A percentile compares a stretch with the other conserved stretches of the same genome.
Conservation (phyloP, 2,329 filamentous ascomycete genomes). For the Claviceps arundinis region DNA sequence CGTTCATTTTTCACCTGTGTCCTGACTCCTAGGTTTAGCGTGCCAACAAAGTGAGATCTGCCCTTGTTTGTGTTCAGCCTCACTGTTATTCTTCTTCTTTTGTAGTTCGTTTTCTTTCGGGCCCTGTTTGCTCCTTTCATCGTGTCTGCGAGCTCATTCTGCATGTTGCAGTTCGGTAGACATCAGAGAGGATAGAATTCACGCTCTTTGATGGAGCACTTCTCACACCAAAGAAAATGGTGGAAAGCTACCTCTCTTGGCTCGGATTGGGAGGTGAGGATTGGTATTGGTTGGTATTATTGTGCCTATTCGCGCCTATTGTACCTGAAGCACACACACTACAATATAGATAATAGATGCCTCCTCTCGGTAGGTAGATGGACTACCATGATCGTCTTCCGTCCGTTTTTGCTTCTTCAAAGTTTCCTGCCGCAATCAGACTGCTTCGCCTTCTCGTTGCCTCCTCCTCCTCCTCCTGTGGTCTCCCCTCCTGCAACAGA, state of each 20-base stretch:
- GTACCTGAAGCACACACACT: too few relatives aligned
- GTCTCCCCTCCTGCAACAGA: neutral
- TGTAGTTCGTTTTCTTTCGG: neutral
- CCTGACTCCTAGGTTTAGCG: too few relatives aligned
- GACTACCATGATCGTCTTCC: conserved; percentile 14
- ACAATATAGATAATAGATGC: too few relatives aligned
- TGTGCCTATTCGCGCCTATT: neutral
- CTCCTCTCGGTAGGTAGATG: neutral
- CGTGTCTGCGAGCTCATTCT: too few relatives aligned
- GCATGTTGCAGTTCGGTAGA: too few relatives aligned
- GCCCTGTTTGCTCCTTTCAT: neutral
- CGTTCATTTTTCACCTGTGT: too few relatives aligned
- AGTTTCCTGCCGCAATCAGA: neutral
- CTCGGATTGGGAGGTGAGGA: too few relatives aligned
- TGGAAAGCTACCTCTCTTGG: too few relatives aligned
- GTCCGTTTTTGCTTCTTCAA: conserved; percentile 6
- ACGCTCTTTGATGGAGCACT: too few relatives aligned
- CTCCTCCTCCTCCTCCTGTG: neutral
- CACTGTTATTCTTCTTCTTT: neutral
- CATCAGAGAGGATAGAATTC: too few relatives aligned
- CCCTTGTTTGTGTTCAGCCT: neutral
- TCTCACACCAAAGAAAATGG: too few relatives aligned
- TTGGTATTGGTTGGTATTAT: neutral
- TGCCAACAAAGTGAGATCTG: too few relatives aligned
- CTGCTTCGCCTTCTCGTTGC: neutral